A percentile compares a stretch with the other conserved stretches of the same genome.
These are phyloP conservation scores for Ganoderma lucidum DNA, from an alignment of 1,284 basidiomycete species.

Conservation along the genomic window DNA sequence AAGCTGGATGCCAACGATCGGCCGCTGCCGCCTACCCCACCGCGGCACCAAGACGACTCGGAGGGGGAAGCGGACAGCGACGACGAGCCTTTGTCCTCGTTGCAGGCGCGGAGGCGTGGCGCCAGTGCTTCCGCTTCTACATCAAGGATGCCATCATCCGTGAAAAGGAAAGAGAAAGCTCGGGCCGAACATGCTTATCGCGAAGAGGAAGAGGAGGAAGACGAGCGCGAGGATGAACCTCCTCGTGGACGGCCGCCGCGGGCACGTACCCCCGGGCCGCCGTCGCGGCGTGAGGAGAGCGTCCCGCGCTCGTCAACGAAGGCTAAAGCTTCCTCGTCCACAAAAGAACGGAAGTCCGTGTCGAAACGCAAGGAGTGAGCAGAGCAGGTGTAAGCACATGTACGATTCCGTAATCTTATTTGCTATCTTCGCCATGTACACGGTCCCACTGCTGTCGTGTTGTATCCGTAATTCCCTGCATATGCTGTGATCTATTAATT, in stretches of 20 bases:
- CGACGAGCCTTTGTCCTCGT: conserved; percentile 6
- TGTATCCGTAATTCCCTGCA: conserved; percentile 20
- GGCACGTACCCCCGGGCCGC: conserved; percentile 40
- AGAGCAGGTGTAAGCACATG: not conserved
- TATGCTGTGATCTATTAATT: not conserved
- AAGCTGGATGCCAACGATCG: conserved; percentile 37
- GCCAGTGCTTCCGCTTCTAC: not conserved
- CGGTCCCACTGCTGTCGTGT: conserved; percentile 14
- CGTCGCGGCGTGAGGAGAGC: conserved; percentile 32
- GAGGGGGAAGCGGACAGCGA: conserved; percentile 12
- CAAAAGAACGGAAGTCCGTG: not conserved
- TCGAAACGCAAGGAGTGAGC: conserved; percentile 4
- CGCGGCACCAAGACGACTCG: conserved; percentile 11
- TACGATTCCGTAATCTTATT: conserved; percentile 29
- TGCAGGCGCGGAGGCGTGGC: not conserved
- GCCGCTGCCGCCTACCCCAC: conserved; percentile 27
- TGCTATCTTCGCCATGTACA: conserved; percentile 23
- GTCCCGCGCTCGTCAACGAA: conserved; percentile 9
- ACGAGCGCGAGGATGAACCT: conserved; percentile 16
- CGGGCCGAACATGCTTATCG: conserved; percentile 19
- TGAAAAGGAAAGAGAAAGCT: conserved; percentile 32
- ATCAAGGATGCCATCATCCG: not conserved
- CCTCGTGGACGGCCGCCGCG: conserved; percentile 27
- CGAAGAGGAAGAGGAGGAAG: conserved; percentile 28
- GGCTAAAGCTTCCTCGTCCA: not conserved